Conservation (phyloP, 768 basidiomycete genomes). For the Tephrocybe sp. region DNA sequence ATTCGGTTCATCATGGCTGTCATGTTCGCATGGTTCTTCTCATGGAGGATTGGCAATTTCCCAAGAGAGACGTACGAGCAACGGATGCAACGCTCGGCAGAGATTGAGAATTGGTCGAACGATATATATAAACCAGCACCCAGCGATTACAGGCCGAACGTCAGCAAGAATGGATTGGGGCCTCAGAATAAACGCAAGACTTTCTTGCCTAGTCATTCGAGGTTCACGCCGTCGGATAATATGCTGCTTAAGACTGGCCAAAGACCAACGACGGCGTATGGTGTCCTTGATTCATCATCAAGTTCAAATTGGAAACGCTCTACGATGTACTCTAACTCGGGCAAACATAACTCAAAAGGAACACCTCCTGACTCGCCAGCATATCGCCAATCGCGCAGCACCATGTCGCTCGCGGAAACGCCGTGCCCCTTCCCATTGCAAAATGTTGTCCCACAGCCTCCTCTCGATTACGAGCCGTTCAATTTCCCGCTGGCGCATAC, state of each 20-base stretch:
- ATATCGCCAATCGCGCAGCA: slow-evolving; percentile 75
- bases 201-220: slow-evolving; percentile 65
- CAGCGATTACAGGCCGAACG: slow-evolving; percentile 85
- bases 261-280: slow-evolving; percentile 63
- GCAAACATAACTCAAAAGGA: slow-evolving; percentile 45
- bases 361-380: slow-evolving; percentile 73
- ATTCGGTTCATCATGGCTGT: slow-evolving; percentile 97
- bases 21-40: slow-evolving; percentile 96
- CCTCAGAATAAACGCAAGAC: slow-evolving; percentile 56
- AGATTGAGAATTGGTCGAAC: slow-evolving; percentile 95
- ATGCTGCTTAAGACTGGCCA: slow-evolving; percentile 46
- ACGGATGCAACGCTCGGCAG: slow-evolving; percentile 81
- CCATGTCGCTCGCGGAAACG: slow-evolving; percentile 70
- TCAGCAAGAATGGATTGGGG: slow-evolving; percentile 64
- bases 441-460: slow-evolving; percentile 90
- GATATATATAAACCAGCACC: slow-evolving; percentile 96
- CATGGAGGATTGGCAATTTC: slow-evolving; percentile 93
- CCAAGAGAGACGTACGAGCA: slow-evolving; percentile 90
- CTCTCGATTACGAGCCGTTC: slow-evolving; percentile 90
- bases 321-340: slow-evolving; percentile 47
- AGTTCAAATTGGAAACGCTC: slow-evolving; percentile 54
- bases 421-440: slow-evolving; percentile 91
- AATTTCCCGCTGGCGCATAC: slow-evolving; percentile 92
- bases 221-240: slow-evolving; percentile 74
- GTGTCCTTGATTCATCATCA: slow-evolving; percentile 57